These are phyloP conservation scores for Phytophthora tentaculata DNA, from an alignment of 352 stramenopile genomes.

Conservation along the genomic window DNA sequence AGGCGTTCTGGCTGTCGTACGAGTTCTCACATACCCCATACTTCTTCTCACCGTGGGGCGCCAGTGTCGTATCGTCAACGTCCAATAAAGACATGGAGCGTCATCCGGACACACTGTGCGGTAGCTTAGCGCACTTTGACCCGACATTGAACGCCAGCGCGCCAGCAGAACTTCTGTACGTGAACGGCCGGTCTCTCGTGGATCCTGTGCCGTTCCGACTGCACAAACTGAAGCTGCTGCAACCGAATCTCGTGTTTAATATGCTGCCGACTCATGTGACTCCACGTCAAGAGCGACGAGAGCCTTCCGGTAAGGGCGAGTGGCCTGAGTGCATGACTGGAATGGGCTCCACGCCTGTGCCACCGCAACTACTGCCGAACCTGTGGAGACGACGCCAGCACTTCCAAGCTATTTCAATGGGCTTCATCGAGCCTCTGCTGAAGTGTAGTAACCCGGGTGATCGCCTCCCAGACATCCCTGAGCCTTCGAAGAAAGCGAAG, in stretches of 20 bases:
- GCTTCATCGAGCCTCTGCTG: conserved; percentile 44
- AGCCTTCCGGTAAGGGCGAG: conserved; percentile 38
- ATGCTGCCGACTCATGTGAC: conserved; percentile 53
- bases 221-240: conserved; percentile 34
- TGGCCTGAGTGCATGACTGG: conserved; percentile 60
- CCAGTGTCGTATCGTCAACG: conserved; percentile 51
- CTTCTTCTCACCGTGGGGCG: conserved; percentile 71
- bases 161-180: conserved; percentile 42
- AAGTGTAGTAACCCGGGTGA: conserved; percentile 31
- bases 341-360: conserved; percentile 46
- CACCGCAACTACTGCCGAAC: conserved; percentile 37
- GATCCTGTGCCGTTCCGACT: conserved; percentile 47
- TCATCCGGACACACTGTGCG: conserved; percentile 68
- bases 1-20: conserved; percentile 79
- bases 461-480: conserved; percentile 23
- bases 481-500: conserved; percentile 8
- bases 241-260: conserved; percentile 54
- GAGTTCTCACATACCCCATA: conserved; percentile 60
- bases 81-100: conserved; percentile 61
- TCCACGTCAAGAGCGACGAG: conserved; percentile 38
- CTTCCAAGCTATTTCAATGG: conserved; percentile 59
- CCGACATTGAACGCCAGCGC: conserved; percentile 31
- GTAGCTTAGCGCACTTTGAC: conserved; percentile 70
- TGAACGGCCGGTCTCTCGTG: conserved; percentile 51
- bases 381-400: conserved; percentile 50